phyloP scores from a whole-genome alignment of 2,329 filamentous ascomycete species.

The Aureobasidium leucospermi region DNA sequence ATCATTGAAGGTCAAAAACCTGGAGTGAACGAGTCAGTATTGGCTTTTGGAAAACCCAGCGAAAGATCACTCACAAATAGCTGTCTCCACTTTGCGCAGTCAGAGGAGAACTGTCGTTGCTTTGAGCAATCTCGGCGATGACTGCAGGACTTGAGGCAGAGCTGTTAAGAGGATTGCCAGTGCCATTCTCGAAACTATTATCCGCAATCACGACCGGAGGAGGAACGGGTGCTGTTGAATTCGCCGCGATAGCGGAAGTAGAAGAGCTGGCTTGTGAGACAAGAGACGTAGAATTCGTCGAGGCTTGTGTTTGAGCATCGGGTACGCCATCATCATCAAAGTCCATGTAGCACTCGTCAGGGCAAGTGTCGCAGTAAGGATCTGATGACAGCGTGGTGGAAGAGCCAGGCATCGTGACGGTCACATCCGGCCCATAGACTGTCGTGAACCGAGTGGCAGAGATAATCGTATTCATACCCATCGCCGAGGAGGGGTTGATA shows the following conservation, averaged over 20 bases:
- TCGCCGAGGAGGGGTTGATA: neutral
- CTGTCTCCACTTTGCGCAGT: neutral
- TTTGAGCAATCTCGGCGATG: neutral
- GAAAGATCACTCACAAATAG: neutral
- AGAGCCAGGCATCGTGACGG: neutral
- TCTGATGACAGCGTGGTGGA: neutral
- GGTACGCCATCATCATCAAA: neutral
- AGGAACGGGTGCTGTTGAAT: neutral
- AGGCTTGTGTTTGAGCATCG: neutral
- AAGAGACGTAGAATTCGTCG: neutral
- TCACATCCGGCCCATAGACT: neutral
- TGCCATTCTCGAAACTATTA: constrained; percentile 4
- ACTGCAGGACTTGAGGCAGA: neutral
- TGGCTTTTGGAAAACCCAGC: neutral
- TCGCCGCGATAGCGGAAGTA: neutral
- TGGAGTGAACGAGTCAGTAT: neutral
- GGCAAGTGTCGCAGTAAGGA: neutral
- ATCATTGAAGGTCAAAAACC: constrained; percentile 2
- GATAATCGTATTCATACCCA: neutral
- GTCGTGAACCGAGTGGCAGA: constrained; percentile 1
- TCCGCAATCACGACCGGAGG: neutral
- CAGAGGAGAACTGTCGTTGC: neutral
- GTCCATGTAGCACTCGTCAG: constrained; percentile 4
- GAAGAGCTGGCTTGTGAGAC: neutral
- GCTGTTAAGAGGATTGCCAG: neutral